These are phyloP conservation scores for Apiospora saccharicola DNA, from an alignment of 2,329 filamentous ascomycete species.

Conservation along the genomic window DNA sequence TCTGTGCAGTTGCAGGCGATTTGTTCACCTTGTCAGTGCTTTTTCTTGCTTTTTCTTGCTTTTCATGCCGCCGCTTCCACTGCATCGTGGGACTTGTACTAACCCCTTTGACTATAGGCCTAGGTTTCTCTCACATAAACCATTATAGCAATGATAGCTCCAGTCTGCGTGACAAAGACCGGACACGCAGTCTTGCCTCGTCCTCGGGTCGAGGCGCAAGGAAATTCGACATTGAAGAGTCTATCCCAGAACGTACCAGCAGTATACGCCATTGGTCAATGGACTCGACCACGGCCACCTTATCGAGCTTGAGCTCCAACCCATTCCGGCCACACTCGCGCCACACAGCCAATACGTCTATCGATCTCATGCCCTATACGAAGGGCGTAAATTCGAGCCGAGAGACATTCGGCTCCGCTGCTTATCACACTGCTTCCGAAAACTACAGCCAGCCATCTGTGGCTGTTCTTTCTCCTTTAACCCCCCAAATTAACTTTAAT, in stretches of 20 bases:
- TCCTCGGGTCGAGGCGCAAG: conserved; percentile 35
- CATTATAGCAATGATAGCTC: neutral
- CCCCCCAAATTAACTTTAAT: neutral
- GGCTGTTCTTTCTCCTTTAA: neutral
- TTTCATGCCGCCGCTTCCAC: neutral
- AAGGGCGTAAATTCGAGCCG: conserved; percentile 31
- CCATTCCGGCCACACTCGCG: conserved; percentile 50
- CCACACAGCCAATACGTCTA: conserved; percentile 54
- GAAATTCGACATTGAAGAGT: conserved; percentile 46
- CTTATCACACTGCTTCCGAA: conserved; percentile 26
- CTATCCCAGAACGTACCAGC: conserved; percentile 46
- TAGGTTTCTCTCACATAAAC: neutral
- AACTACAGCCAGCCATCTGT: conserved; percentile 24
- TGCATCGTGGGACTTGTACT: conserved; percentile 6
- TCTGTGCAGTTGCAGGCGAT: conserved; percentile 27
- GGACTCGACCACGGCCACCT: conserved; percentile 50
- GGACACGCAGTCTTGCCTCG: conserved; percentile 37
- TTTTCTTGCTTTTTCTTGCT: conserved; percentile 21
- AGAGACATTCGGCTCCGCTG: conserved; percentile 24
- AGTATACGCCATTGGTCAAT: conserved; percentile 51
- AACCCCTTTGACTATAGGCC: conserved; percentile 15
- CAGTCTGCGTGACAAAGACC: conserved; percentile 19
- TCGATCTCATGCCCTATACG: conserved; percentile 45
- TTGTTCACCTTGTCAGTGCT: conserved; percentile 36
- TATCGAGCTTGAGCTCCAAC: conserved; percentile 51